Evolutionary conservation across 1,284 basidiomycete species (phyloP).

Genomic region (Grifola frondosa): DNA sequence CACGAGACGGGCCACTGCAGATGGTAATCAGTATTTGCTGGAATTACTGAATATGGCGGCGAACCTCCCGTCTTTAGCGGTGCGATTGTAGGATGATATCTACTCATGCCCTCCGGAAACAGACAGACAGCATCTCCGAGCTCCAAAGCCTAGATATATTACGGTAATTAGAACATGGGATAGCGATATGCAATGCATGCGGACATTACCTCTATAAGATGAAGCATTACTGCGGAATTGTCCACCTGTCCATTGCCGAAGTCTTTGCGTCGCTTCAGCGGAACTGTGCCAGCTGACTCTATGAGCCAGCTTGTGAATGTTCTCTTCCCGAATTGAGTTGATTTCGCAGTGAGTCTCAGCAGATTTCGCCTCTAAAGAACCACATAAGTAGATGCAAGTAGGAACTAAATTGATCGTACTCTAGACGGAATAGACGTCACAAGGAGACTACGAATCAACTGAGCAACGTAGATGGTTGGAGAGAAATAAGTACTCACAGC

Average conservation of each 20-base stretch:
- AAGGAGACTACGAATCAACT: constrained; percentile 49
- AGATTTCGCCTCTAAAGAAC: constrained; percentile 60
- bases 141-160: constrained; percentile 60
- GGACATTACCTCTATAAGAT: constrained; percentile 67
- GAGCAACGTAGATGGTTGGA: neutral
- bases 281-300: constrained; percentile 81
- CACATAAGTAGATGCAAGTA: neutral
- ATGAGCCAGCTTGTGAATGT: constrained; percentile 90
- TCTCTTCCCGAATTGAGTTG: constrained; percentile 76
- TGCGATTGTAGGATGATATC: constrained; percentile 80
- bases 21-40: neutral
- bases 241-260: constrained; percentile 52
- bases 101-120: constrained; percentile 82
- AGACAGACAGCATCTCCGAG: constrained; percentile 77
- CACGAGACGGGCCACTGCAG: constrained; percentile 72
- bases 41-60: constrained; percentile 15
- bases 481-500: constrained; percentile 48
- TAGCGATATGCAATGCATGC: constrained; percentile 9
- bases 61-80: constrained; percentile 82
- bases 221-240: constrained; percentile 67
- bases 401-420: constrained; percentile 36
- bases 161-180: neutral
- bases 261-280: constrained; percentile 76
- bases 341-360: constrained; percentile 80
- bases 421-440: constrained; percentile 68